phyloP scores from a whole-genome alignment of 148 eudicot genomes.

The Vaccinium corymbosum region DNA sequence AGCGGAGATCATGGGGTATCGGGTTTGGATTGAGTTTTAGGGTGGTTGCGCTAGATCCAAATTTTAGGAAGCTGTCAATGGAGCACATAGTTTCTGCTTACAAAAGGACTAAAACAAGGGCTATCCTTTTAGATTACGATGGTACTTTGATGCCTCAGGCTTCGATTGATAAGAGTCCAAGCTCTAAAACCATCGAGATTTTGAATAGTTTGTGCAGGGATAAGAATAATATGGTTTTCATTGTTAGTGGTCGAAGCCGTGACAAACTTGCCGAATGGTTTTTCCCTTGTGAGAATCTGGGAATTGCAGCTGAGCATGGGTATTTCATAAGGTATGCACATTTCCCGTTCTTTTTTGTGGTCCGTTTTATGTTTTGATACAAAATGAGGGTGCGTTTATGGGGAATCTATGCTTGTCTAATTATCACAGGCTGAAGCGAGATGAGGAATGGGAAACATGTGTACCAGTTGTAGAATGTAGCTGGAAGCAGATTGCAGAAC shows the following conservation, averaged over 20 bases:
- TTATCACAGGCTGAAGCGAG: constrained; percentile 24
- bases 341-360: not conserved
- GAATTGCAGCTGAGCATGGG: constrained; percentile 56
- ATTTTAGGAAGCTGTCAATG: constrained; percentile 45
- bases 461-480: constrained; percentile 29
- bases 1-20: constrained; percentile 44
- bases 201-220: constrained; percentile 41
- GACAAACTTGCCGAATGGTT: constrained; percentile 42
- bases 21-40: constrained; percentile 52
- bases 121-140: constrained; percentile 50
- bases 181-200: constrained; percentile 29
- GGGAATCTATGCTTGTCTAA: not conserved
- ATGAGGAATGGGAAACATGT: constrained; percentile 45
- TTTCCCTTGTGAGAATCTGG: constrained; percentile 39
- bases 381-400: not conserved
- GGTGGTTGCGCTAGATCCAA: constrained; percentile 49
- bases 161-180: constrained; percentile 42
- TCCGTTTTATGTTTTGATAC: not conserved
- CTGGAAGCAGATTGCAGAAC: constrained; percentile 51
- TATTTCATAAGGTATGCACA: constrained; percentile 36
- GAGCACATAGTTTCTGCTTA: constrained; percentile 53
- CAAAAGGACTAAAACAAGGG: constrained; percentile 34
- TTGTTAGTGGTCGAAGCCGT: constrained; percentile 41
- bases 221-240: constrained; percentile 39
- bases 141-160: constrained; percentile 52